A percentile compares a stretch with the other conserved stretches of the same genome.
phyloP scores from a whole-genome alignment of 2,329 filamentous ascomycete genomes.

The Neoscytalidium dimidiatum region DNA sequence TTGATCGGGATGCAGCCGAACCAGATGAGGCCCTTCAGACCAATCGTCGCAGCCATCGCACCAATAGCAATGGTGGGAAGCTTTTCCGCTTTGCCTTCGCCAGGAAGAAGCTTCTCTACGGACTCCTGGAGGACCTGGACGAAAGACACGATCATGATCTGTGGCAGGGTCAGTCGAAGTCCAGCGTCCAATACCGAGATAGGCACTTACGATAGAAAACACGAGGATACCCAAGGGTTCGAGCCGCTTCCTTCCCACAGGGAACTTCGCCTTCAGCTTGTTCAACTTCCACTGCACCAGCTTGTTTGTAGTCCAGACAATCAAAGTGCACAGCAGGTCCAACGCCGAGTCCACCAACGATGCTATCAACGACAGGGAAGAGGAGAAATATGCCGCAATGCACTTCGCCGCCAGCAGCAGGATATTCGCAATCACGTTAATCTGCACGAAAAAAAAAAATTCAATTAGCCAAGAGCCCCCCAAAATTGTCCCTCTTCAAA shows the following conservation, averaged over 20 bases:
- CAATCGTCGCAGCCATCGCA: conserved; percentile 59
- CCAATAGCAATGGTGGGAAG: conserved; percentile 57
- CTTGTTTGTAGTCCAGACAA: conserved; percentile 62
- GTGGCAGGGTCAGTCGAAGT: background rate
- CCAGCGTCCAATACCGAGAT: background rate
- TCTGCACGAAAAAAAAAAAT: conserved; percentile 30
- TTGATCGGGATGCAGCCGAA: conserved; percentile 61
- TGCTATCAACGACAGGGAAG: conserved; percentile 62
- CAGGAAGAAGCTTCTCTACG: conserved; percentile 57
- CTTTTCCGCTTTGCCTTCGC: conserved; percentile 49
- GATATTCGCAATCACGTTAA: conserved; percentile 63
- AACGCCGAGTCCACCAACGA: conserved; percentile 63
- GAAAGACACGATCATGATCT: conserved; percentile 62
- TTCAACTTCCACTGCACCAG: conserved; percentile 60
- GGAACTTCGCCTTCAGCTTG: conserved; percentile 56
- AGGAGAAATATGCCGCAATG: conserved; percentile 56
- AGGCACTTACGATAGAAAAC: background rate
- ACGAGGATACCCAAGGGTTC: conserved; percentile 65
- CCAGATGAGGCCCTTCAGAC: conserved; percentile 63
- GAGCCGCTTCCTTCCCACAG: conserved; percentile 53
- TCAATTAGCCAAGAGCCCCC: background rate
- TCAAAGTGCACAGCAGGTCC: conserved; percentile 61
- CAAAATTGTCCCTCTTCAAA: too few relatives aligned
- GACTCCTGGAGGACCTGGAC: conserved; percentile 63
- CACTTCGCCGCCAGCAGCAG: conserved; percentile 59